Evolutionary conservation across 2,329 filamentous ascomycete genomes (phyloP), one percentile per base, ranked within the genome.

Genomic region (Dothideomycetes sp.): DNA sequence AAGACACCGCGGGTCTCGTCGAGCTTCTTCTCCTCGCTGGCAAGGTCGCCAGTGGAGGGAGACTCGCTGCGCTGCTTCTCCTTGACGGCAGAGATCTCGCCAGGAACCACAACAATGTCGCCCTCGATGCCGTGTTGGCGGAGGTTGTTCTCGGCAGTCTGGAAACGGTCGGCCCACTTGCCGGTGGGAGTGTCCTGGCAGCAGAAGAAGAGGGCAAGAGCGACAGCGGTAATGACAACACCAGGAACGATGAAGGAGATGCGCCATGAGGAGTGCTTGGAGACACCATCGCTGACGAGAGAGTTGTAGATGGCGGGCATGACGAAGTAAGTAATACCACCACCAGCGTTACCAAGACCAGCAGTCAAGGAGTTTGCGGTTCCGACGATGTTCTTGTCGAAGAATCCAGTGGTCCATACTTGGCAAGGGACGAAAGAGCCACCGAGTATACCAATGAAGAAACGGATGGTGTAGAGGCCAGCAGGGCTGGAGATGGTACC

Each of bases 331-430:
- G 87, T 94, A 49, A 94, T 82, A 41, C 88, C 88, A 47, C 87
- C 88, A 43, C 88, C 87, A 18, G 84, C 75, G 51, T 94, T 94
- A 37, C 87, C 88, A 65, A 84, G 81, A 11, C 88, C 88, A 31
- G 79, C 88, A 1, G 86, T 81, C 14, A 94, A 63, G 3, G 85
- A 82, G 55, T 94, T 95, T 45, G 86, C 84, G 4, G 84, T 88
- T 35, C 88, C 88, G 14, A 94, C 82, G 18, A 94, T 72, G 52
- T 88, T 91, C 66, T 88, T 91, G 64, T 95, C 87, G 58, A 86
- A 94, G 68, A 94, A 94, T 0, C 81, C 85, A 0, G 86, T 94
- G 8, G 81, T 84, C 85, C 87, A 94, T 5, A 94, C 88, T 57
- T 93, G 86, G 58, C 86, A 94, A 10, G 84, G 84, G 0, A 89